A percentile compares a stretch with the other conserved stretches of the same genome.
phyloP scores from a whole-genome alignment of 495 filamentous ascomycete species.

The Bacidia gigantensis region DNA sequence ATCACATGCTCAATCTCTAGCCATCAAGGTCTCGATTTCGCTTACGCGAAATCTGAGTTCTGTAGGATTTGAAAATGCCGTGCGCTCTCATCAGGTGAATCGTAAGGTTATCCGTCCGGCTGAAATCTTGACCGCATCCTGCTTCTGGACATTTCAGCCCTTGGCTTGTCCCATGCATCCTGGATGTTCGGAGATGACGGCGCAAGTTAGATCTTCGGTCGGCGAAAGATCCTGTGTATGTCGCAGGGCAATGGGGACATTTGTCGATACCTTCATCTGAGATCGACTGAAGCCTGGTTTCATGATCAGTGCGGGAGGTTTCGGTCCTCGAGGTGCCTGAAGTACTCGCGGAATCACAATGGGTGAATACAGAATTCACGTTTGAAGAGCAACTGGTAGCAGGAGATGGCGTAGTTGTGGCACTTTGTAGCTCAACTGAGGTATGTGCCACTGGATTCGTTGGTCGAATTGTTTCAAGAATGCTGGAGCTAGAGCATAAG shows the following conservation, averaged over 20 bases:
- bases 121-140: background rate
- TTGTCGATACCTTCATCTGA: background rate
- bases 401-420: background rate
- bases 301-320: background rate
- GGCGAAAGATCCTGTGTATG: background rate
- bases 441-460: background rate
- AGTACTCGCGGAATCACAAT: background rate
- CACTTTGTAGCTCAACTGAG: background rate
- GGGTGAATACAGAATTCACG: background rate
- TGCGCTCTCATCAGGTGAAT: constrained; percentile 4
- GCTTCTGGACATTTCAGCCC: background rate
- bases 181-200: background rate
- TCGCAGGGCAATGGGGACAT: background rate
- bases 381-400: background rate
- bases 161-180: background rate
- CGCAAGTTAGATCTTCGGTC: constrained; percentile 2
- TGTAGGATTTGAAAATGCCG: background rate
- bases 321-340: background rate
- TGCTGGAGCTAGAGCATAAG: background rate
- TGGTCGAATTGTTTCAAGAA: background rate
- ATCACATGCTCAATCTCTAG: background rate
- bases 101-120: constrained; percentile 6
- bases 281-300: background rate
- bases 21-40: background rate
- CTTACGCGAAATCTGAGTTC: background rate